Percentiles rank a stretch among this genome's conserved stretches.
phyloP scores from a whole-genome alignment of 768 basidiomycete species.

The Agrocybe chaxingu region DNA sequence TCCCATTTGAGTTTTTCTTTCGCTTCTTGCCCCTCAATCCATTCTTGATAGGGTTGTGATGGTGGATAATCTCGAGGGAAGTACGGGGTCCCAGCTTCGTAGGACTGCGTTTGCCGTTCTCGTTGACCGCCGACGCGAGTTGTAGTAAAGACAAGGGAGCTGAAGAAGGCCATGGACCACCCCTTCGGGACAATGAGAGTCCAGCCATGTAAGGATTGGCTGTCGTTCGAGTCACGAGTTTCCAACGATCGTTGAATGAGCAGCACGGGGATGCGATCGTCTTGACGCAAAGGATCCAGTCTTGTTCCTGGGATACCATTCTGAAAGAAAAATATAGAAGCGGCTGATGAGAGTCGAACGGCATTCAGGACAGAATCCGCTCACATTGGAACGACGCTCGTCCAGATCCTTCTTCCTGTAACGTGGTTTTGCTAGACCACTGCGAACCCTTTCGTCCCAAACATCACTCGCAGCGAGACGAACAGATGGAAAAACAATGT shows the following conservation, averaged over 20 bases:
- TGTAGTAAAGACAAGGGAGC: conserved; percentile 77
- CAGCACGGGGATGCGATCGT: conserved; percentile 81
- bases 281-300: conserved; percentile 64
- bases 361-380: conserved; percentile 1
- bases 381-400: conserved; percentile 71
- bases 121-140: conserved; percentile 84
- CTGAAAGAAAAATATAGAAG: conserved; percentile 29
- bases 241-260: conserved; percentile 79
- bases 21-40: conserved; percentile 43
- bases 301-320: conserved; percentile 75
- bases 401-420: conserved; percentile 88
- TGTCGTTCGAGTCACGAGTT: conserved; percentile 20
- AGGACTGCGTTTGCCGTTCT: conserved; percentile 76
- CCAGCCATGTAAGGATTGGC: conserved; percentile 74
- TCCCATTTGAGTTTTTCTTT: conserved; percentile 67
- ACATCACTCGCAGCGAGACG: conserved; percentile 63
- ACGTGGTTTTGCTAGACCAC: conserved; percentile 52
- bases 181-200: conserved; percentile 82
- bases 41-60: conserved; percentile 49
- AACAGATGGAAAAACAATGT: conserved; percentile 51
- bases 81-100: conserved; percentile 70
- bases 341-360: too few relatives aligned
- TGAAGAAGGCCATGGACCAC: conserved; percentile 89
- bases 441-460: conserved; percentile 64
- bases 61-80: conserved; percentile 84